phyloP scores from a whole-genome alignment of 305 asterid species.

The Fraxinus paxiana region DNA sequence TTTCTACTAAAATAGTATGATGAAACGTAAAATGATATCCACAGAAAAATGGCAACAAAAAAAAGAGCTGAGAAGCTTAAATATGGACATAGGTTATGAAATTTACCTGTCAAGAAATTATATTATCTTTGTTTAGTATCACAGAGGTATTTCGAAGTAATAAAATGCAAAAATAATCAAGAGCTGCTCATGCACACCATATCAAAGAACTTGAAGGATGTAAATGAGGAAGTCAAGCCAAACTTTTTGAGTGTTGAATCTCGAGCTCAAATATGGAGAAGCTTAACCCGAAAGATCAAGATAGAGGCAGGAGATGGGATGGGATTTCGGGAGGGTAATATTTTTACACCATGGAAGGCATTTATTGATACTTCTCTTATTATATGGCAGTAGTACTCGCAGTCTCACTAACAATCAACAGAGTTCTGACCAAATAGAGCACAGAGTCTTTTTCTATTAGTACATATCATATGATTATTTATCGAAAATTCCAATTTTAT shows the following conservation, averaged over 20 bases:
- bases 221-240: neutral
- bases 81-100: neutral
- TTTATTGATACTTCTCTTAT: neutral
- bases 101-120: neutral
- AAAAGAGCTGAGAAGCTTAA: neutral
- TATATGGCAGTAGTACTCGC: neutral
- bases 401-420: neutral
- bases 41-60: neutral
- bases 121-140: neutral
- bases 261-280: neutral
- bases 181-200: neutral
- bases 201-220: neutral
- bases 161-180: neutral
- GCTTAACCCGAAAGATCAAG: neutral
- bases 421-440: neutral
- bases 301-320: neutral
- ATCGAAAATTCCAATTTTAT: neutral
- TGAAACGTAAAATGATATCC: neutral
- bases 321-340: neutral
- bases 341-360: neutral
- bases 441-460: neutral
- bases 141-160: neutral
- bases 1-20: neutral
- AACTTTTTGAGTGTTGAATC: neutral
- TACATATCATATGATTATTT: neutral